Percentiles rank a stretch among this genome's conserved stretches.
Evolutionary conservation across 306 rosid genomes (phyloP).

Genomic region (Inga oerstediana): DNA sequence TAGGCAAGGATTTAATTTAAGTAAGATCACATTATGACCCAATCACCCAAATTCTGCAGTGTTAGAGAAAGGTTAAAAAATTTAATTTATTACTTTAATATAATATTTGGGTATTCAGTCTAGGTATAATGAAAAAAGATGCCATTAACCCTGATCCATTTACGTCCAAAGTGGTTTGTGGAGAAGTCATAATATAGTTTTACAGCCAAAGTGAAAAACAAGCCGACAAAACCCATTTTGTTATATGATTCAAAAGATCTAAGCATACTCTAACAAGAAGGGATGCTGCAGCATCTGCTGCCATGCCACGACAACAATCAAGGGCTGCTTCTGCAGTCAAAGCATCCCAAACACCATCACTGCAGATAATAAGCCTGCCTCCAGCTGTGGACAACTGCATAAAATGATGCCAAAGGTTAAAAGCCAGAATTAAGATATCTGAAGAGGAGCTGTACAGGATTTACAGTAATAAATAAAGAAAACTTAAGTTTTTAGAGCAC

Average conservation of each 20-base stretch:
- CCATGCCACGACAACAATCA: conserved; percentile 91
- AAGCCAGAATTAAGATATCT: conserved; percentile 16
- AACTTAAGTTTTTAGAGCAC: neutral
- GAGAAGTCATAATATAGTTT: conserved; percentile 22
- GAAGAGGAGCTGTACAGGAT: neutral
- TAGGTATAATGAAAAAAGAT: neutral
- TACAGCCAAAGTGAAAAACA: conserved; percentile 12
- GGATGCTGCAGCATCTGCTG: conserved; percentile 80
- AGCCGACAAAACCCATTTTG: conserved; percentile 20
- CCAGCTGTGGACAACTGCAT: conserved; percentile 87
- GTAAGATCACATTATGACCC: neutral
- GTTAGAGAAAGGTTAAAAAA: neutral
- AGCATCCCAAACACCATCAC: conserved; percentile 99
- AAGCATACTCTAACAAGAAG: conserved; percentile 83
- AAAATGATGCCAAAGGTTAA: conserved; percentile 18
- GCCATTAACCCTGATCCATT: neutral
- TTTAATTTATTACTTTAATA: neutral
- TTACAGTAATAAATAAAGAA: conserved; percentile 14
- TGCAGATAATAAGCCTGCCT: conserved; percentile 92
- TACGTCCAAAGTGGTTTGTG: neutral
- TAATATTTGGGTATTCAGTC: neutral
- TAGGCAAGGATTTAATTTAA: neutral
- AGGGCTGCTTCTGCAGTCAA: conserved; percentile 76
- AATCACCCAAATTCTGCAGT: neutral
- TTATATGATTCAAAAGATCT: conserved; percentile 22